Evolutionary conservation across 768 basidiomycete species (phyloP), one percentile per base, ranked within the genome.

Genomic region (Tricholoma matsutake): DNA sequence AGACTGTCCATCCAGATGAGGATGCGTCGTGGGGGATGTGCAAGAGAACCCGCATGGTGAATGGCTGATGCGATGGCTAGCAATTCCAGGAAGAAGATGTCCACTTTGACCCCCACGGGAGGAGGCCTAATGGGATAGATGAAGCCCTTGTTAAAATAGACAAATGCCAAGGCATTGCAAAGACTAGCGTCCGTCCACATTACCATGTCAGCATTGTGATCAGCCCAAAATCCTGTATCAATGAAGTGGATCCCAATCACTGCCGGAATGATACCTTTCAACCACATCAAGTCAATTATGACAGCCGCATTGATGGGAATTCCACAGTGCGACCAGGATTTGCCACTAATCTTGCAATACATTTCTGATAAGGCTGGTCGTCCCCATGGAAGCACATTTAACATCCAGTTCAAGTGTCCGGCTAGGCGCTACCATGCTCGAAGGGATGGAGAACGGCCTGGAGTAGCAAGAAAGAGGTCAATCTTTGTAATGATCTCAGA

Each of bases 1-100:
- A 65, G 56, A 29, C 64, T 68, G 54, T 69, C 66, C 0, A 63
- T 54, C 34, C 39, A 69, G 2, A 69, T 34, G 8, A 69, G 62
- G 3, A 68, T 4, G 3, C 43, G 57, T 1, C 49, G 34, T 5
- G 65, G 67, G 2, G 65, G 67, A 0, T 25, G n/a, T 4, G 32
- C 20, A 3, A 66, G 22, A 11, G 56, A 39, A 0, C 60, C 61
- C 16, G 47, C 60, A 39, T 63, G 58, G 7, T 32, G 35, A 18
- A 64, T 35, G 4, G 56, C 59, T 14, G 56, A 54, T n/a, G 56
- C 16, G 16, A 61, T 61, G 16, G 60, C 60, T 1, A 57, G n/a
- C 29, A 61, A 32, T 20, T 61, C 55, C 4, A 61, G 45, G 47
- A 58, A 58, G 11, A 64, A 59, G 45, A 56, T 53, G 25, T 56